Evolutionary conservation across 176 grass and related monocot species (phyloP).

Genomic region (Dendrocalamus sinicus): DNA sequence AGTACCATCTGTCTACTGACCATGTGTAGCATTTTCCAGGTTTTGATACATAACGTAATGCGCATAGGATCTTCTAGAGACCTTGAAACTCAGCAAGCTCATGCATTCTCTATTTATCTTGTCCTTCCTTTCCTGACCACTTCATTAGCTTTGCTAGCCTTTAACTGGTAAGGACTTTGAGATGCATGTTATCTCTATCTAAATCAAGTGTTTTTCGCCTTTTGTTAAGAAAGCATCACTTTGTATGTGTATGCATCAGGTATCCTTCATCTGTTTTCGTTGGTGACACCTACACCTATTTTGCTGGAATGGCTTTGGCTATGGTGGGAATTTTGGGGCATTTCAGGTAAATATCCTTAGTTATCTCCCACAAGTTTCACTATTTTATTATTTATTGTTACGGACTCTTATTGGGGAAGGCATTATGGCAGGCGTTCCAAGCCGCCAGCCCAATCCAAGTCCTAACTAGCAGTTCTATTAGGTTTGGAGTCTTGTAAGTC

Average conservation of each 20-base stretch:
- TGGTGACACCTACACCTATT: slow-evolving; percentile 99
- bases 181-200: slow-evolving; percentile 28
- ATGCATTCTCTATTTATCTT: slow-evolving; percentile 98
- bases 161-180: slow-evolving; percentile 79
- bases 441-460: too few species aligned
- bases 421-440: too few species aligned
- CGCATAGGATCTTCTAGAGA: slow-evolving; percentile 91
- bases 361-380: slow-evolving; percentile 9
- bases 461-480: too few species aligned
- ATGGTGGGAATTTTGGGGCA: slow-evolving; percentile 96
- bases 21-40: slow-evolving; percentile 52
- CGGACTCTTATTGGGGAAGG: too few species aligned
- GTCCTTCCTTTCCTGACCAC: slow-evolving; percentile 84
- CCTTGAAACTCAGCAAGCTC: slow-evolving; percentile 83
- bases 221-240: neutral
- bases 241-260: slow-evolving; percentile 55
- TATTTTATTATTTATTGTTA: slow-evolving; percentile 4
- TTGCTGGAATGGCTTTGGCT: slow-evolving; percentile 96
- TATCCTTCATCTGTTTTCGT: slow-evolving; percentile 99
- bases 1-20: slow-evolving; percentile 31
- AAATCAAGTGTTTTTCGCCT: neutral
- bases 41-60: slow-evolving; percentile 99
- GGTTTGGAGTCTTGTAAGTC: too few species aligned
- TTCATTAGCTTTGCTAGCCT: slow-evolving; percentile 87
- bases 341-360: slow-evolving; percentile 79